Conservation (phyloP, 139 green algal species). For the Chlorella sorokiniana region DNA sequence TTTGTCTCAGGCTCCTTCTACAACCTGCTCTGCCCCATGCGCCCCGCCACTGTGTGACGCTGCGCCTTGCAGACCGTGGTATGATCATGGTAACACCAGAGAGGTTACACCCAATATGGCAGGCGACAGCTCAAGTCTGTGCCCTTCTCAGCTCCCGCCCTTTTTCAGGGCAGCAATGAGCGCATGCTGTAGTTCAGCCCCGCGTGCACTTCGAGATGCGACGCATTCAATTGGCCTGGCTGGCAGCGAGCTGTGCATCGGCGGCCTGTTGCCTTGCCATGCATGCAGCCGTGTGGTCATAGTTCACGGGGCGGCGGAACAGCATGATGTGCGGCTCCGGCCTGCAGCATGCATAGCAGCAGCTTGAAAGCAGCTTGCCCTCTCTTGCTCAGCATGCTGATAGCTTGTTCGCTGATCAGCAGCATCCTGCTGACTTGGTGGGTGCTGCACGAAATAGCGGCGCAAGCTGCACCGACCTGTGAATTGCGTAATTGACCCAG, state of each 20-base stretch:
- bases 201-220: too few species aligned
- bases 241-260: not conserved
- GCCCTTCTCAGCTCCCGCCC: too few species aligned
- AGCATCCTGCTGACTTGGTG: not conserved
- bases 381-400: too few species aligned
- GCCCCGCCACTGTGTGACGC: constrained; percentile 63
- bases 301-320: constrained; percentile 72
- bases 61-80: too few species aligned
- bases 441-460: not conserved
- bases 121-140: too few species aligned
- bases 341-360: not conserved
- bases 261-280: not conserved
- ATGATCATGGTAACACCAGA: too few species aligned
- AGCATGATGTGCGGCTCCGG: constrained; percentile 98
- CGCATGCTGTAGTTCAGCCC: too few species aligned
- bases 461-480: constrained; percentile 50
- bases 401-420: too few species aligned
- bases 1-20: constrained; percentile 93
- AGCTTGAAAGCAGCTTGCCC: too few species aligned
- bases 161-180: too few species aligned
- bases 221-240: too few species aligned
- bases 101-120: too few species aligned
- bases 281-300: constrained; percentile 15
- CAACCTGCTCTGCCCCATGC: constrained; percentile 94
- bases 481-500: constrained; percentile 96